Base-by-base conservation (phyloP, 768 basidiomycete genomes). In the Trametes cinnabarina region DNA sequence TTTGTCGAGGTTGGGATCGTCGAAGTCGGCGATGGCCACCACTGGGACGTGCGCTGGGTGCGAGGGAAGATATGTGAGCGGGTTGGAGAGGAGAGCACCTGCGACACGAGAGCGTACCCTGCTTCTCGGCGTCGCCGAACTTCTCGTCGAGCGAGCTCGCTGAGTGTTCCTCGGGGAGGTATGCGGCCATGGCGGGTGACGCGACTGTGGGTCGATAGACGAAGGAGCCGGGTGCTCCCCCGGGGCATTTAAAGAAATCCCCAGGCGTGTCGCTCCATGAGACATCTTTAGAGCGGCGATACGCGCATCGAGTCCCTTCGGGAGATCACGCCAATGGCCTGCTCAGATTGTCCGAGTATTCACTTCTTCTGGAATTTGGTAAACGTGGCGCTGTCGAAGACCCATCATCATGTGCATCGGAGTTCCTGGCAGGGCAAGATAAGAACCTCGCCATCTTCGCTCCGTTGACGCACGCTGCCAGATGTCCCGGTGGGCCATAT, bases 1-100 rank as follows among this genome's bases (percentile, higher is more conserved):
- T 37, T 63, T 60, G 66, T 73, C 73, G 40, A 72, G 50, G 62
- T 74, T 74, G 37, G 73, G 73, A 51, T 74, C 73, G 42, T 72
- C 70, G 48, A 65, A 70, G 11, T 65, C 66, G 26, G 65, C 63
- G 32, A 68, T 28, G 10, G 63, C 32, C 4, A 61, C 47, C 12
- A 10, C 57, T 19, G 65, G 15, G 59, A 52, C 48, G 7, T 54
- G 53, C 54, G 32, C 35, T 37, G 34, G 28, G 12, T 15, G 3
- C 25, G 26, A 7, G 17, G 23, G 22, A 32, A 55, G 42, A 51
- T 43, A 20, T 28, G n/a, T 3, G 17, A 10, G n/a, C 20, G 15
- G n/a, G 34, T 19, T 11, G 34, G 35, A 9, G 15, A 2, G 11
- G 42, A 14, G 39, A 19, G 30, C 30, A 32, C 30, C 12, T 39